These are phyloP conservation scores for Mycena floridula DNA, from an alignment of 768 basidiomycete genomes.

Conservation along the genomic window DNA sequence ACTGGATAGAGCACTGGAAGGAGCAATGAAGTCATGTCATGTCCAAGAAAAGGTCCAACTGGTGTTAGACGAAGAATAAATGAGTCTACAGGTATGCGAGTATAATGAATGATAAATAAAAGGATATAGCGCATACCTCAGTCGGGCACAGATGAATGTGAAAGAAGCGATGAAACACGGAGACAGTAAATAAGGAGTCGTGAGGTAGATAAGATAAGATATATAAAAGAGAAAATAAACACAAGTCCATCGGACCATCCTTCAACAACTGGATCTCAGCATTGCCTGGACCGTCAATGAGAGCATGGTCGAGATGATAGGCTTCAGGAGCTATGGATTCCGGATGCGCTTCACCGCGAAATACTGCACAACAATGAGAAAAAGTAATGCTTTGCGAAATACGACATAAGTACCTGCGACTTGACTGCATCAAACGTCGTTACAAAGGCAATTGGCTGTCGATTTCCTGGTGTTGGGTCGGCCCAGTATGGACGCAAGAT, in stretches of 20 bases:
- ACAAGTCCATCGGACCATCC: constrained; percentile 18
- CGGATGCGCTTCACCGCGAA: constrained; percentile 29
- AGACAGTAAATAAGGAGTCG: too few relatives aligned
- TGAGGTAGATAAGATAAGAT: neutral
- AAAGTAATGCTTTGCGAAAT: neutral
- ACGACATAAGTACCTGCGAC: constrained; percentile 16
- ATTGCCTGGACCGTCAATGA: constrained; percentile 31
- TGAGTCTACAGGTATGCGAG: too few relatives aligned
- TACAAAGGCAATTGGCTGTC: constrained; percentile 17
- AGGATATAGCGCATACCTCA: too few relatives aligned
- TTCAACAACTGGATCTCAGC: constrained; percentile 38
- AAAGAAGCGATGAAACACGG: too few relatives aligned
- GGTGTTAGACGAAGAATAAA: too few relatives aligned
- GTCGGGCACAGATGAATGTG: too few relatives aligned
- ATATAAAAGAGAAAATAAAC: too few relatives aligned
- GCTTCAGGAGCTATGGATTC: constrained; percentile 29
- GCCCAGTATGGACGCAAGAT: constrained; percentile 26
- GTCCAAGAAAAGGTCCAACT: constrained; percentile 32
- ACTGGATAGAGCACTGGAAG: too few relatives aligned
- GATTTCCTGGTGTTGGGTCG: constrained; percentile 18
- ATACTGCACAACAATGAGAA: constrained; percentile 20
- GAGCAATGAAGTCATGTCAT: constrained; percentile 43
- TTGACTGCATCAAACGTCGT: constrained; percentile 27
- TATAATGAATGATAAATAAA: too few relatives aligned
- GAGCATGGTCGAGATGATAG: constrained; percentile 36